Percentiles rank a stretch among this genome's conserved stretches.
These are phyloP conservation scores for Neltuma alba DNA, from an alignment of 306 rosid species.

Conservation along the genomic window DNA sequence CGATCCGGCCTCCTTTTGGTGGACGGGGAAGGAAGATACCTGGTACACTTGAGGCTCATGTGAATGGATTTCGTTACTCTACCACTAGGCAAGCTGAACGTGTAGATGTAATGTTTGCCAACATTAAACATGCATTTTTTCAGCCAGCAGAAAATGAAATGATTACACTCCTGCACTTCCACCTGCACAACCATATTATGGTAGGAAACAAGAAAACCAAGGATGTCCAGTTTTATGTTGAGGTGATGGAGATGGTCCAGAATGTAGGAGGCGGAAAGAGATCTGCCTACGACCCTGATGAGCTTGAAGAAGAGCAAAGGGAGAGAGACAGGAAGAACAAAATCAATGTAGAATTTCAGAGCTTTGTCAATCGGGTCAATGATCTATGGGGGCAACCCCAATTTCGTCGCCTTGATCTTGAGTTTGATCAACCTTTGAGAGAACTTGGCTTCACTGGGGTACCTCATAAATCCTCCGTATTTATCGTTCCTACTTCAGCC, in stretches of 20 bases:
- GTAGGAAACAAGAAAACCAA: constrained; percentile 77
- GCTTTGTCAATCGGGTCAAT: constrained; percentile 66
- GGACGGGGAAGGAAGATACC: constrained; percentile 75
- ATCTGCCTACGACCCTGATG: constrained; percentile 77
- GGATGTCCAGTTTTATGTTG: constrained; percentile 69
- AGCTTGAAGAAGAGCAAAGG: constrained; percentile 79
- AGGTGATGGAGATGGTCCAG: constrained; percentile 75
- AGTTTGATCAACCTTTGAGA: constrained; percentile 77
- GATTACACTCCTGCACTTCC: constrained; percentile 73
- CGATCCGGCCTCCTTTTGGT: constrained; percentile 72
- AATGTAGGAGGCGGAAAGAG: constrained; percentile 65
- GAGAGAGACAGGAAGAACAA: constrained; percentile 74
- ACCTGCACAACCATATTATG: constrained; percentile 75
- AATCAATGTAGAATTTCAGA: constrained; percentile 66
- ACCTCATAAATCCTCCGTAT: constrained; percentile 69
- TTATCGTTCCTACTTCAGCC: constrained; percentile 65
- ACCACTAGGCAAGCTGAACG: constrained; percentile 72
- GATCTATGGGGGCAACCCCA: constrained; percentile 79
- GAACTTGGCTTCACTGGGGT: constrained; percentile 84
- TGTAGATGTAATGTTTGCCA: constrained; percentile 61
- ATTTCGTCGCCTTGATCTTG: constrained; percentile 60
- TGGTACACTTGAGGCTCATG: constrained; percentile 72
- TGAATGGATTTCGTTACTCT: constrained; percentile 68
- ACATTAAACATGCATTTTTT: constrained; percentile 72
- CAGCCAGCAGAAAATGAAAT: constrained; percentile 83